Conservation (phyloP, 768 basidiomycete species). For the Tylopilus felleus region DNA sequence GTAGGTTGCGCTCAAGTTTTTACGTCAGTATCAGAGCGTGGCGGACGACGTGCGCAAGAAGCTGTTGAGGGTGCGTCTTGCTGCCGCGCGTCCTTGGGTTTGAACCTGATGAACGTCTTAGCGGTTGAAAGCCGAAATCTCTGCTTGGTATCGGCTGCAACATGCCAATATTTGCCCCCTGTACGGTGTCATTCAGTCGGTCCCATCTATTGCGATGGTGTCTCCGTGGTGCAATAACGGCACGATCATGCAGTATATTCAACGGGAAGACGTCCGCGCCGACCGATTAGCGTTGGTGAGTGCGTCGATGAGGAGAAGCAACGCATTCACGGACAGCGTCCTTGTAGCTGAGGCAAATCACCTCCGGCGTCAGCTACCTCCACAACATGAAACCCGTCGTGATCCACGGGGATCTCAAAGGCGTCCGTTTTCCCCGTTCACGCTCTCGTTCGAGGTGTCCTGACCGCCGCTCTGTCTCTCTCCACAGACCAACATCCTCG, state of each 20-base stretch:
- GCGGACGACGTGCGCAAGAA: slow-evolving; percentile 50
- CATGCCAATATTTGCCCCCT: slow-evolving; percentile 55
- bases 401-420: slow-evolving; percentile 61
- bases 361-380: slow-evolving; percentile 55
- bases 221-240: slow-evolving; percentile 65
- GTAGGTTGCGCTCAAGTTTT: slow-evolving; percentile 57
- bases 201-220: slow-evolving; percentile 57
- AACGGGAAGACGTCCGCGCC: slow-evolving; percentile 35
- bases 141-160: slow-evolving; percentile 55
- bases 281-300: slow-evolving; percentile 50
- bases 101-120: slow-evolving; percentile 22
- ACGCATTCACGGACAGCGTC: neutral
- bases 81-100: neutral
- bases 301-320: neutral
- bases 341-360: slow-evolving; percentile 48
- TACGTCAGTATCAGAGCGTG: slow-evolving; percentile 47
- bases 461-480: neutral
- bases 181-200: slow-evolving; percentile 51
- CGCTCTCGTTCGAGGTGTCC: neutral
- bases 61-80: slow-evolving; percentile 41
- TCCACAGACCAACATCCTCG: slow-evolving; percentile 52
- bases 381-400: slow-evolving; percentile 53
- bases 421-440: slow-evolving; percentile 36
- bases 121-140: slow-evolving; percentile 55
- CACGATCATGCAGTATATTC: slow-evolving; percentile 49